These are phyloP conservation scores for Juglanconis oblonga DNA, from an alignment of 2,329 filamentous ascomycete genomes.

Conservation along the genomic window DNA sequence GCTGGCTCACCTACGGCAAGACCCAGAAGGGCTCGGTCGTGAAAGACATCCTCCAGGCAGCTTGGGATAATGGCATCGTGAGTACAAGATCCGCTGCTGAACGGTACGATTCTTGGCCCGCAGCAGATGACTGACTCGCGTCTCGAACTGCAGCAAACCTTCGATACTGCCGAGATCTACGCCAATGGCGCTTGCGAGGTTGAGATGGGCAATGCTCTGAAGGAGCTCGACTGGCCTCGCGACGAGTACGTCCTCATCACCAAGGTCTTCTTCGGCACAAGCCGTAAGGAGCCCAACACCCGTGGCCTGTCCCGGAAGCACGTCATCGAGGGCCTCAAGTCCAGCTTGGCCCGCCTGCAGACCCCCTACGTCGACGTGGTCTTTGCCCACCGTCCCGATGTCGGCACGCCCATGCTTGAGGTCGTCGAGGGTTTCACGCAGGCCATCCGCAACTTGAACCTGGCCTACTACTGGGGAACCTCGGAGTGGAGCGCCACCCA, in stretches of 20 bases:
- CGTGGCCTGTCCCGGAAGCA: slow-evolving; percentile 49
- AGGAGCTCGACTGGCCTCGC: slow-evolving; percentile 49
- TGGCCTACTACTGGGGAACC: slow-evolving; percentile 61
- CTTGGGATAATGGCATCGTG: slow-evolving; percentile 49
- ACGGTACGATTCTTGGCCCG: not conserved
- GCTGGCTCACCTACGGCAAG: slow-evolving; percentile 69
- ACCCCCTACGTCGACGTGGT: slow-evolving; percentile 66
- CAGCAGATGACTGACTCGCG: slow-evolving; percentile 8
- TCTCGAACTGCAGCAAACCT: slow-evolving; percentile 37
- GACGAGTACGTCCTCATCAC: slow-evolving; percentile 54
- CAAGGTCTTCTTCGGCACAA: slow-evolving; percentile 50
- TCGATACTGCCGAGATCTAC: slow-evolving; percentile 51
- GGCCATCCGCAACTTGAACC: slow-evolving; percentile 50
- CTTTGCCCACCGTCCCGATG: slow-evolving; percentile 59
- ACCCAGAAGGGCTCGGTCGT: slow-evolving; percentile 35
- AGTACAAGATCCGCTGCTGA: not conserved
- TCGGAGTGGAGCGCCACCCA: slow-evolving; percentile 58
- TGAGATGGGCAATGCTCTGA: slow-evolving; percentile 50
- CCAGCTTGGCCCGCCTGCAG: slow-evolving; percentile 55
- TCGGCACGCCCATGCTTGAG: slow-evolving; percentile 58
- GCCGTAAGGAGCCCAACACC: slow-evolving; percentile 56
- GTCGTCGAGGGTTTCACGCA: slow-evolving; percentile 53
- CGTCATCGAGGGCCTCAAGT: slow-evolving; percentile 55
- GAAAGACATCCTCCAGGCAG: slow-evolving; percentile 43
- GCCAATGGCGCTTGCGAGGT: slow-evolving; percentile 46